Base-by-base conservation (phyloP, 176 grass and related monocot genomes). In the Neostapfia colusana region DNA sequence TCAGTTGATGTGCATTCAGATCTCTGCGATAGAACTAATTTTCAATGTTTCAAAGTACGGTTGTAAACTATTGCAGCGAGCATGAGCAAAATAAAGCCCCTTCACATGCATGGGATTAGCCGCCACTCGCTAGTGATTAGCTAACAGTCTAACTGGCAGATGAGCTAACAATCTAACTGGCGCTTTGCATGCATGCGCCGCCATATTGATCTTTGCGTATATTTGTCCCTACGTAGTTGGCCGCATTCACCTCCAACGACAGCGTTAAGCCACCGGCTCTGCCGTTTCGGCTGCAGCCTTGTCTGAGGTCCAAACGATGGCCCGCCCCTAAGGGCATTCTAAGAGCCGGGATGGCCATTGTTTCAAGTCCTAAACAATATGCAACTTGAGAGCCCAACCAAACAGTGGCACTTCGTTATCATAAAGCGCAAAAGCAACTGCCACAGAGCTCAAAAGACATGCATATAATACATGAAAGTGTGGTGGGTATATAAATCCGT, bases 191-290 rank as follows among this genome's bases (percentile, higher is more conserved):
- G 31, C 57, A 15, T 28, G 26, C n/a, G 4, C 10, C 73, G 76
- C 50, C 46, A 45, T 41, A 25, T 56, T 28, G 41, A 13, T 73
- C 31, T 28, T 18, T 43, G 17, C 14, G 43, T 74, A 67, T 66
- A 85, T 58, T 18, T n/a, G n/a, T n/a, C 16, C 37, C 61, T 41
- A 11, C 36, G 28, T 13, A 65, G 59, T 31, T 85, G 76, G 60
- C 27, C 4, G 14, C 48, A 65, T 57, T 36, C 8, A 72, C 20
- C 13, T 36, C 67, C 58, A 66, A 74, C 38, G 51, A 67, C 76
- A 61, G 35, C 63, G 61, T 31, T 3, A 31, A 31, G 31, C 31
- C 31, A 31, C 31, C 31, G 31, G 1, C 31, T 31, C 1, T 31
- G 31, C 31, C 31, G 31, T 74, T 65, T 65, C 28, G 26, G 62